These are phyloP conservation scores for Trypanosoma congolense DNA, from an alignment of 208 protist genomes.

Conservation along the genomic window DNA sequence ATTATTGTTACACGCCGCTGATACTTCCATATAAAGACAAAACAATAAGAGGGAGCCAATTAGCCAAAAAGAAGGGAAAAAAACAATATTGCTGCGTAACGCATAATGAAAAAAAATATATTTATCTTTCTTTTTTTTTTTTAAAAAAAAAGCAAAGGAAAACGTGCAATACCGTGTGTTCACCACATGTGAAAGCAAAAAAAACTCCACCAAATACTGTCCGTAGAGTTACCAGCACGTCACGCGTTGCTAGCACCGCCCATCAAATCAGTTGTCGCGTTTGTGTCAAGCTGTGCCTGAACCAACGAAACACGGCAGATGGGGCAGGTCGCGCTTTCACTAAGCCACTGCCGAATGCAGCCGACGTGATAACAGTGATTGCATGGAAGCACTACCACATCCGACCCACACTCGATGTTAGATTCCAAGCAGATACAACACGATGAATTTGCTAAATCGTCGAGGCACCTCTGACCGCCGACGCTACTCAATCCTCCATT, in stretches of 20 bases:
- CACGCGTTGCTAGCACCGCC: no score
- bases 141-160: no score
- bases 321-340: slow-evolving; percentile 22
- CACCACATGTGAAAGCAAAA: no score
- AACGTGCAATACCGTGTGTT: no score
- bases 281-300: neutral
- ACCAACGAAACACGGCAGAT: slow-evolving; percentile 23
- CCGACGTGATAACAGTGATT: slow-evolving; percentile 30
- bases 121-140: slow-evolving; percentile 3
- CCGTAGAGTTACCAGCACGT: no score
- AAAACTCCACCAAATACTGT: no score
- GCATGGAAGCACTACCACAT: slow-evolving; percentile 32
- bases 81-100: slow-evolving; percentile 2
- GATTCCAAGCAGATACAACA: slow-evolving; percentile 22
- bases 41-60: slow-evolving; percentile 10
- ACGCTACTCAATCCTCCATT: no score
- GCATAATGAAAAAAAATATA: slow-evolving; percentile 1
- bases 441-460: no score
- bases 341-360: slow-evolving; percentile 37
- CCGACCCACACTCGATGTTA: neutral
- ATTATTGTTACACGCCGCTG: no score
- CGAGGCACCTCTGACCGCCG: no score
- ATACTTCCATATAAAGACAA: no score
- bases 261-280: neutral
- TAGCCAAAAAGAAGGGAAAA: slow-evolving; percentile 11